These are phyloP conservation scores for Zizania palustris DNA, from an alignment of 202 grass and related monocot species.

Conservation along the genomic window DNA sequence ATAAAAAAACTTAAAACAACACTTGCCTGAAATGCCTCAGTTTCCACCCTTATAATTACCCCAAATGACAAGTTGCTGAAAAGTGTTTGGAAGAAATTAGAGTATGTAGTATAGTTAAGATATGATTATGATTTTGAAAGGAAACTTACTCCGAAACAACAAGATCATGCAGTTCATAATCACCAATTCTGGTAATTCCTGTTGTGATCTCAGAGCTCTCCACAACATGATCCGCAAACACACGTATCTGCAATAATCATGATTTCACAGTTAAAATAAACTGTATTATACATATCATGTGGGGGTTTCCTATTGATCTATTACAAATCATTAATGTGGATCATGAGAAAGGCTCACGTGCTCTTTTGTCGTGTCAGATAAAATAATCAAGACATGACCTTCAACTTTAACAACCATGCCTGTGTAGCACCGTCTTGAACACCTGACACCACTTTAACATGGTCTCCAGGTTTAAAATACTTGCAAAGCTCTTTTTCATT, in stretches of 20 bases:
- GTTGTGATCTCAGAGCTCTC: conserved; percentile 86
- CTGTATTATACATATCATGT: no score
- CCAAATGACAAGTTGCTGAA: conserved; percentile 88
- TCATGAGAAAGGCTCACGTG: conserved; percentile 51
- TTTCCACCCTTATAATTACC: conserved; percentile 79
- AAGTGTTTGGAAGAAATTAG: conserved; percentile 25
- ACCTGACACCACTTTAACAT: conserved; percentile 90
- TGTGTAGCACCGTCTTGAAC: conserved; percentile 70
- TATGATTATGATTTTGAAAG: no score
- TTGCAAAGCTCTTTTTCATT: conserved; percentile 81
- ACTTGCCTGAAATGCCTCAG: conserved; percentile 75
- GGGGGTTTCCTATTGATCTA: no score
- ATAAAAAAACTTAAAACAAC: no score
- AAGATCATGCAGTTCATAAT: conserved; percentile 92
- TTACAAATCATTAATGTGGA: no score
- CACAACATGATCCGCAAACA: conserved; percentile 82
- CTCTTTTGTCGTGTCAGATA: conserved; percentile 85
- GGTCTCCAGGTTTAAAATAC: conserved; percentile 77
- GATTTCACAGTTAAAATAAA: no score
- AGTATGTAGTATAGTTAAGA: no score
- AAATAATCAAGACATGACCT: conserved; percentile 78
- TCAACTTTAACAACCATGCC: conserved; percentile 91
- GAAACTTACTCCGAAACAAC: conserved; percentile 71
- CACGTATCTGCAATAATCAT: conserved; percentile 57
- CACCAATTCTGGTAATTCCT: conserved; percentile 74